Base-by-base conservation (phyloP, 2,329 filamentous ascomycete species). In the Dothistroma septosporum region DNA sequence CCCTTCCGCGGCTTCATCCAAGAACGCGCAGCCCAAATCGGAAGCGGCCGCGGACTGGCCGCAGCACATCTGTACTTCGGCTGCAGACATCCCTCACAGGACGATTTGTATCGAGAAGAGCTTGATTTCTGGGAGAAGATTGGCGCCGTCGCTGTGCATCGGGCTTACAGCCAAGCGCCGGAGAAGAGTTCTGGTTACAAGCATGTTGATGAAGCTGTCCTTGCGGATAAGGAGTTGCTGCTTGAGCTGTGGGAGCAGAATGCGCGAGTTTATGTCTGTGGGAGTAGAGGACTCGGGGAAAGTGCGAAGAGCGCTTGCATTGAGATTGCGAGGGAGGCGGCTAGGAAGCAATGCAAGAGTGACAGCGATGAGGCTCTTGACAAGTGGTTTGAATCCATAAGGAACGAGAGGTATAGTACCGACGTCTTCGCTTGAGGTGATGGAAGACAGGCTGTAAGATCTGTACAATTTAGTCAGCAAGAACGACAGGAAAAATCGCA, bases 1-100 rank as follows among this genome's bases (percentile, higher is more conserved):
- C 93, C 93, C 16, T 97, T 97, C 90, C 91, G 93, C 64, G 93
- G 93, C 62, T 97, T 97, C 73, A 88, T 97, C 55, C 92, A 97
- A 79, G 93, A 97, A 80, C 92, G 93, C 60, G 73, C 74, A 24
- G 73, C 72, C 10, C 75, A 80, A 60, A 70, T 78, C 11, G 74
- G 72, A 4, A 77, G 77, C 0, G 85, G 85, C 1, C 77, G 82
- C 12, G 66, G 68, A 14, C 76, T 89, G 0, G 86, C 84, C 0
- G 83, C 82, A 0, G 85, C 86, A 0, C 66, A 88, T 21, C 77
- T 89, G 1, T 88, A 87, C 76, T 82, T 84, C 64, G 87, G 86
- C 69, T 89, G 86, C 70, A 82, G 83, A 16, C 72, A 77, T 6
- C 80, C 82, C 0, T 79, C 77, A 0, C 72, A 76, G 14, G 87